Evolutionary conservation across 352 stramenopile genomes (phyloP), one percentile per base, ranked within the genome.

Genomic region (Globisporangium sylvaticum): DNA sequence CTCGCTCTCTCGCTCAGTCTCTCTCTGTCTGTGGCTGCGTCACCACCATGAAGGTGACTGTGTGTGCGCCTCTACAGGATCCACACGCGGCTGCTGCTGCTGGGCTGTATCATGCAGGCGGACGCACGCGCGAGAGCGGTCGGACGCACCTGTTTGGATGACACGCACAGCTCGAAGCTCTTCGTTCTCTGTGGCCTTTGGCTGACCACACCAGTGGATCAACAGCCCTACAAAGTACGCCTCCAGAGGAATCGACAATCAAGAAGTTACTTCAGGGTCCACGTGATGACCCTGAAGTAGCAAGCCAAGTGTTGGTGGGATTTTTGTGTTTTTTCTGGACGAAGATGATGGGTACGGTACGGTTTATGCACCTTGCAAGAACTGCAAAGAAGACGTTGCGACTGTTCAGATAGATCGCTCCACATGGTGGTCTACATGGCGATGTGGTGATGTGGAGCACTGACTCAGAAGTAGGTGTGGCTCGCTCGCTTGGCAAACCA

Each of bases 171-270:
- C 25, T 44, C 27, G 48, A 24, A 58, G 24, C 48, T 31, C 48
- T 59, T 58, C 27, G 34, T 60, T 64, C 48, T 67, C 31, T 68
- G 60, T 71, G 66, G 66, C 66, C 54, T 71, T 71, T 68, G 48
- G 42, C 18, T 64, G 57, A 58, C 27, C 57, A 25, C 58, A 53
- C 58, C 56, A 68, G 53, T 71, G 59, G 66, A 67, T 71, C 66
- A 67, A 68, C 55, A 64, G 57, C 64, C 55, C 22, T 59, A 53
- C 64, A 64, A 64, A 67, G 59, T 65, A 53, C 59, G 27, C 29
- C 54, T 60, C 54, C 55, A 46, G 25, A 61, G 20, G 58, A 64
- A 55, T 64, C 58, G 42, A 54, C 58, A 64, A 64, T 64, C 6
- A 20, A 20, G 7, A 0, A 8, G 58, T 52, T 54, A 63, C 58